A percentile compares a stretch with the other conserved stretches of the same genome.
These are phyloP conservation scores for Pichia rugopelliculosa DNA, from an alignment of 805 yeast species.

Conservation along the genomic window DNA sequence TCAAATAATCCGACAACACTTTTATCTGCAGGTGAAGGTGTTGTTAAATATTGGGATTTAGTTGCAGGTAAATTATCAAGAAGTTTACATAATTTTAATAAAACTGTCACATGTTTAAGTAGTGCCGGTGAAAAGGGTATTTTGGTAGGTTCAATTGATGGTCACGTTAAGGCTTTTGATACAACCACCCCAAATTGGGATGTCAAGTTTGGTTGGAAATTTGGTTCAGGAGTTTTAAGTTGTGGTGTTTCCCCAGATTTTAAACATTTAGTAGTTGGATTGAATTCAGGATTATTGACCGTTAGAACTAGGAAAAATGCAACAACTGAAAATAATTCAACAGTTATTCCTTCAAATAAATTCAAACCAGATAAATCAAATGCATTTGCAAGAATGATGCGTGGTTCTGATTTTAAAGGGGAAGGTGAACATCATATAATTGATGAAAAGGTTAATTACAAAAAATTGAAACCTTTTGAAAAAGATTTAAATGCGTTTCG, in stretches of 20 bases:
- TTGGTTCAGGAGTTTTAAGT: conserved; percentile 84
- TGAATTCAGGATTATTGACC: conserved; percentile 81
- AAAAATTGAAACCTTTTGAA: conserved; percentile 75
- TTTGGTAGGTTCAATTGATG: conserved; percentile 91
- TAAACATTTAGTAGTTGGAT: conserved; percentile 87
- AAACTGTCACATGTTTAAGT: conserved; percentile 82
- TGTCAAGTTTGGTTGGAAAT: conserved; percentile 95
- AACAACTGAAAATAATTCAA: conserved; percentile 42
- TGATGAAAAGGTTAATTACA: conserved; percentile 46
- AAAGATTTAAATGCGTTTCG: conserved; percentile 77
- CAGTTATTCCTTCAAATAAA: conserved; percentile 14
- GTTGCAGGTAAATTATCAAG: conserved; percentile 64
- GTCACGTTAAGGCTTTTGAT: conserved; percentile 94
- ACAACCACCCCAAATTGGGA: conserved; percentile 65
- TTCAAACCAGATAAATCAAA: conserved; percentile 41
- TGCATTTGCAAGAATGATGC: conserved; percentile 73
- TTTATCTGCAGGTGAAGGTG: conserved; percentile 73
- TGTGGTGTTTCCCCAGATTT: conserved; percentile 85
- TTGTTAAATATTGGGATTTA: conserved; percentile 87
- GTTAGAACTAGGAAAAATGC: conserved; percentile 79
- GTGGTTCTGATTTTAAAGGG: conserved; percentile 87
- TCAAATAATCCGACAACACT: conserved; percentile 70
- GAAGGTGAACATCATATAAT: conserved; percentile 74
- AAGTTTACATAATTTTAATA: conserved; percentile 81
- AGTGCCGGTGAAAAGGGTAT: conserved; percentile 71